Percentiles rank a stretch among this genome's conserved stretches.
Conservation (phyloP, 805 yeast species). For the Ogataea chonburiensis region DNA sequence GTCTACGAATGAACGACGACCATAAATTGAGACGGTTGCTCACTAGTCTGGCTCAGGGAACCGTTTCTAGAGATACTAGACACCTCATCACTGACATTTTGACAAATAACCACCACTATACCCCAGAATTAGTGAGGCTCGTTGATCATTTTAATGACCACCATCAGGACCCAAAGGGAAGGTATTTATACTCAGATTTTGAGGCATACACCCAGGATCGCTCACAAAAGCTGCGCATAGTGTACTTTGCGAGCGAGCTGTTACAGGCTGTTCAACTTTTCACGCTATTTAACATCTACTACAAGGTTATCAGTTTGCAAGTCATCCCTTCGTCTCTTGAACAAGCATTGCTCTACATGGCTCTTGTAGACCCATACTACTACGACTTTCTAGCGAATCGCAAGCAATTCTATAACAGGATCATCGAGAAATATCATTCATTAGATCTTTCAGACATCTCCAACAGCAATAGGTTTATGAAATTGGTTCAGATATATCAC, state of each 20-base stretch:
- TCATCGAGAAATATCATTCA: slow-evolving; percentile 5
- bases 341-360: slow-evolving; percentile 14
- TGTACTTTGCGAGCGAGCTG: slow-evolving; percentile 22
- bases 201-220: slow-evolving; percentile 8
- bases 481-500: slow-evolving; percentile 1
- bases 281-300: slow-evolving; percentile 7
- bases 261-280: slow-evolving; percentile 18
- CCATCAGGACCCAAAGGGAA: background rate
- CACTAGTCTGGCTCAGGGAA: background rate
- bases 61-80: background rate
- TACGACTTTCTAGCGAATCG: slow-evolving; percentile 21
- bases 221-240: slow-evolving; percentile 11
- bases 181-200: slow-evolving; percentile 3
- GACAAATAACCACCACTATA: slow-evolving; percentile 6
- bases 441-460: slow-evolving; percentile 8
- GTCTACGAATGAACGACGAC: background rate
- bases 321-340: slow-evolving; percentile 17
- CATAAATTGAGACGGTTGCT: background rate
- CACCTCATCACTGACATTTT: background rate
- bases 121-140: slow-evolving; percentile 24
- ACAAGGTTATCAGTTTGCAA: slow-evolving; percentile 1
- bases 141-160: slow-evolving; percentile 18
- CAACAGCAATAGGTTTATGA: slow-evolving; percentile 3
- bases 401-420: slow-evolving; percentile 6
- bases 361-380: slow-evolving; percentile 25